Evolutionary conservation across 192 early-diverging fungal genomes (phyloP).

Genomic region (Coemansia sp.): DNA sequence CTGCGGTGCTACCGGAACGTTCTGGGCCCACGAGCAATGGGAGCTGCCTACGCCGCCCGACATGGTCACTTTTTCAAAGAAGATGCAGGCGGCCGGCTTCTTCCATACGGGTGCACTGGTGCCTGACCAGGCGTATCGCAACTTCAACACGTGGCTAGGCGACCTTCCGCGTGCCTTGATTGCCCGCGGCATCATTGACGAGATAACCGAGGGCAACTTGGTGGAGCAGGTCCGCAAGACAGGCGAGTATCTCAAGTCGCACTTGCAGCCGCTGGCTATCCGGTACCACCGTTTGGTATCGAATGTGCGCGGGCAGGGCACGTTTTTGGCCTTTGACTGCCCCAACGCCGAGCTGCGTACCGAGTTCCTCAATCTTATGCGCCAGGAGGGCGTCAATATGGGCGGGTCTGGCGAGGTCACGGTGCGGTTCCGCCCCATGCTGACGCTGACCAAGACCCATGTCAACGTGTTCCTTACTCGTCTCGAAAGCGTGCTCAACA

Average conservation of each 20-base stretch:
- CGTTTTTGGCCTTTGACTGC: slow-evolving; percentile 72
- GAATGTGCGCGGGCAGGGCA: slow-evolving; percentile 64
- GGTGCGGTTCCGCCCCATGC: slow-evolving; percentile 69
- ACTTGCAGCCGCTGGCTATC: slow-evolving; percentile 54
- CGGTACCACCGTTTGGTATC: slow-evolving; percentile 50
- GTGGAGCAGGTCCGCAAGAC: slow-evolving; percentile 53
- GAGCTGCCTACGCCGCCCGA: slow-evolving; percentile 62
- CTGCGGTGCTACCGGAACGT: slow-evolving; percentile 67
- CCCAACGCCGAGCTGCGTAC: slow-evolving; percentile 51
- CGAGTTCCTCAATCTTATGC: slow-evolving; percentile 56
- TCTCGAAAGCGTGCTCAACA: slow-evolving; percentile 58
- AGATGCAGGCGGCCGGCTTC: slow-evolving; percentile 75
- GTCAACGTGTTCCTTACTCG: slow-evolving; percentile 66
- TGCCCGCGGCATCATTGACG: slow-evolving; percentile 60
- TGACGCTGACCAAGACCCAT: slow-evolving; percentile 64
- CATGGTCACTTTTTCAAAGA: slow-evolving; percentile 77
- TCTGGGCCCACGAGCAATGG: slow-evolving; percentile 81
- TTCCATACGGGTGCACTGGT: slow-evolving; percentile 59
- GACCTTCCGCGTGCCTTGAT: slow-evolving; percentile 66
- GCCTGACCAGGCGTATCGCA: slow-evolving; percentile 62
- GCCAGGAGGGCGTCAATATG: slow-evolving; percentile 64
- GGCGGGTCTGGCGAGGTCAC: slow-evolving; percentile 63
- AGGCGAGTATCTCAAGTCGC: slow-evolving; percentile 57
- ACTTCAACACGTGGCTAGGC: slow-evolving; percentile 78
- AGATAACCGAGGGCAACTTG: slow-evolving; percentile 57